Evolutionary conservation across 2,329 filamentous ascomycete species (phyloP), one percentile per base, ranked within the genome.

Genomic region (Paecilomyces variotii): DNA sequence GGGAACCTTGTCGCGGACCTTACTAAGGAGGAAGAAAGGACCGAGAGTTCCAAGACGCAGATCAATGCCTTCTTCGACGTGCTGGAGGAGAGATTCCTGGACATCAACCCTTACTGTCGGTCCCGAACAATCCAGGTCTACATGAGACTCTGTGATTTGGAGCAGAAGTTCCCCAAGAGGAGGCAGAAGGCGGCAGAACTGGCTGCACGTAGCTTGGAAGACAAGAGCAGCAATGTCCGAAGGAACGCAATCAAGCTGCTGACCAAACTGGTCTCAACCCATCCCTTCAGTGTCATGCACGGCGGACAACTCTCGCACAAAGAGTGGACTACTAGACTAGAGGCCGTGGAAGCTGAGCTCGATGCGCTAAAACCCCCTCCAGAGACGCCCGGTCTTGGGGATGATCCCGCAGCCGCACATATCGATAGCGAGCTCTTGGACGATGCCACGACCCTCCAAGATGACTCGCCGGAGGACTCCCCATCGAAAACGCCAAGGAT

Each of bases 21-120:
- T 51, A 96, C 89, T 75, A 93, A 89, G 69, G 88, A 95, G 67
- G 91, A 95, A 69, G 93, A 97, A 72, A 85, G 90, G 56, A 90
- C 87, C 67, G 93, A 97, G 66, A 94, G 94, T 71, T 88, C 93
- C 78, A 96, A 96, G 74, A 91, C 89, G 0, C 94, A 99, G 72
- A 88, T 99, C 61, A 94, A 95, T 65, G 91, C 92, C 24, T 99
- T 97, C 72, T 97, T 97, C 68, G 93, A 97, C 67, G 92, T 97
- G 0, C 80, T 99, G 2, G 92, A 99, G 71, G 93, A 97, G 76
- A 87, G 94, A 11, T 99, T 99, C 74, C 81, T 97, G 55, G 94
- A 99, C 67, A 85, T 96, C 68, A 99, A 97, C 73, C 95, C 94
- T 0, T 99, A 97, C 76, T 97, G 91, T 71, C 85, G 94, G 68